Evolutionary conservation across 73 alveolate species (phyloP), one percentile per base, ranked within the genome.

Genomic region (Paramecium sexaurelia): DNA sequence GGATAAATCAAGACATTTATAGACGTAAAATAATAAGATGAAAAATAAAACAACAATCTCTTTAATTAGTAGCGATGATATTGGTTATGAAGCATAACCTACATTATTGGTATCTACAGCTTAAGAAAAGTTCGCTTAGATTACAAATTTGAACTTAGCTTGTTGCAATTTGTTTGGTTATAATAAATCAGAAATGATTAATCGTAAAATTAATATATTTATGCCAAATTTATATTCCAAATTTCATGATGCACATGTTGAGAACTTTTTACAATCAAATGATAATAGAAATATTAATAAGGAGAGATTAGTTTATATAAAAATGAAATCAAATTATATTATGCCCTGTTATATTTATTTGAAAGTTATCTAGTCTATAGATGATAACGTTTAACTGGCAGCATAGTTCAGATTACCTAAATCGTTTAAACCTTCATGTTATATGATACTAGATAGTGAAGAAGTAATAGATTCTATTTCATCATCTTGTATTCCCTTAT

Each of bases 161-260:
- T 56, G 84, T 41, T 88, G 91, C 24, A 88, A 88, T 71, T 40
- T 88, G 1, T 88, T 88, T 37, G 87, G 94, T 17, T 88, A 88
- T 40, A 45, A 88, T 68, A 88, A 88, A 32, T 56, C 91, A 5
- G 94, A 88, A 33, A 61, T 88, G 78, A 88, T 88, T 0, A 88
- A 88, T 71, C 75, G 94, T 5, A 88, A 88, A 55, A 88, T 88
- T 1, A 88, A 88, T 19, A 36, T 88, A 5, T 68, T 88, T 29
- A 88, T 88, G 94, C 94, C 94, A 41, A 88, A 88, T 26, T 41
- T 88, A 5, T 82, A 88, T 68, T 88, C 94, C 9, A 88, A 88
- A 41, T 41, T 68, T 24, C 94, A 88, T 43, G 94, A 88, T 36
- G 66, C 68, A 22, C 55, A 37, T 40, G 36, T 88, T 17, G 94